These are phyloP conservation scores for Lactuca saligna DNA, from an alignment of 129 eudicot genomes.

Conservation along the genomic window DNA sequence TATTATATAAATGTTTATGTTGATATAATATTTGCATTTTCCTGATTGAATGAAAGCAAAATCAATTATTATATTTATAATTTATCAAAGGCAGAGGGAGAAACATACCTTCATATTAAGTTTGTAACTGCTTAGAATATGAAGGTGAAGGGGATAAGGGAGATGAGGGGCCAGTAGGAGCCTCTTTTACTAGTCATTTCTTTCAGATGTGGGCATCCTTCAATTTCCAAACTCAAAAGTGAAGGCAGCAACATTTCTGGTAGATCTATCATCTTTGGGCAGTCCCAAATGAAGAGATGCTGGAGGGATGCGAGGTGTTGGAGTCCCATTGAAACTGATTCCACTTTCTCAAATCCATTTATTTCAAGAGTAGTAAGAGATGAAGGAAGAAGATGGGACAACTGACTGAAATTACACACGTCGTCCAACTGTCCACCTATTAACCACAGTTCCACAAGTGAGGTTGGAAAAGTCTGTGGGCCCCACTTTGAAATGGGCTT, in stretches of 20 bases:
- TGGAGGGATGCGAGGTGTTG: background rate
- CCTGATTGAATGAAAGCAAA: no score
- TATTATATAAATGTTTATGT: no score
- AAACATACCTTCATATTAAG: background rate
- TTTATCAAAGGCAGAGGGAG: background rate
- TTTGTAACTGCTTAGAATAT: no score
- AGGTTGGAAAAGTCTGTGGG: background rate
- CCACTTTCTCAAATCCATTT: background rate
- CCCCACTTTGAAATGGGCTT: background rate
- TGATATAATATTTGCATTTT: no score
- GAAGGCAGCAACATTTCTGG: background rate
- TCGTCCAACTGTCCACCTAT: background rate
- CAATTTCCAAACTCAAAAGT: background rate
- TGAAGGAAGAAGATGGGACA: background rate
- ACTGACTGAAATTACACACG: background rate
- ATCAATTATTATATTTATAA: no score
- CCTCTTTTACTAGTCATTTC: background rate
- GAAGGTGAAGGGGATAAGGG: background rate
- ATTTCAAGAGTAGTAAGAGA: background rate
- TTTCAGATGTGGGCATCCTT: background rate
- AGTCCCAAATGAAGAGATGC: background rate
- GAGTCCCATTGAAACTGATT: background rate
- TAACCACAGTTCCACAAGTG: background rate
- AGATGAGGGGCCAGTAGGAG: slow-evolving; percentile 2
- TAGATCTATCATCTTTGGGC: background rate